A percentile compares a stretch with the other conserved stretches of the same genome.
Conservation (phyloP, 179 eudicot genomes). For the Spergularia azorica region DNA sequence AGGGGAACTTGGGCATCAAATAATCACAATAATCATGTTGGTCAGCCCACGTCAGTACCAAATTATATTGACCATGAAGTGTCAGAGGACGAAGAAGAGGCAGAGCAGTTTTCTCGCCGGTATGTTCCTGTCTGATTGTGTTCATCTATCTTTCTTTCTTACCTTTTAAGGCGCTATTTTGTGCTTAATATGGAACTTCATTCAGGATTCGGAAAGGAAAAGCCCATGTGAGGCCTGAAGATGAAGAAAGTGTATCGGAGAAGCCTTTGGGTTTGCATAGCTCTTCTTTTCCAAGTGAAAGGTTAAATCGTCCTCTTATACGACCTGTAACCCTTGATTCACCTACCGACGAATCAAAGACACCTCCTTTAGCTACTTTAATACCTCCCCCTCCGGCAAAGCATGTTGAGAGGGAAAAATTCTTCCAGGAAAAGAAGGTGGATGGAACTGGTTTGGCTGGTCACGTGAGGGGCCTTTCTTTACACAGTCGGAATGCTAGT, state of each 20-base stretch:
- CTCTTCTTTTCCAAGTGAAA: slow-evolving; percentile 42
- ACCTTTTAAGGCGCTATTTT: background rate
- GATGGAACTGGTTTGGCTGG: slow-evolving; percentile 59
- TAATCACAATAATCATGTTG: slow-evolving; percentile 21
- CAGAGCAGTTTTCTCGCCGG: slow-evolving; percentile 91
- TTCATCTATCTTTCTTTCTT: background rate
- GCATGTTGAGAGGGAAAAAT: slow-evolving; percentile 82
- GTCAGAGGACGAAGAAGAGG: slow-evolving; percentile 70
- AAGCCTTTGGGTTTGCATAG: slow-evolving; percentile 48
- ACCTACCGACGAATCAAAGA: slow-evolving; percentile 41
- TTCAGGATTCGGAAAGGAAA: slow-evolving; percentile 87
- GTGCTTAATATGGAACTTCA: background rate
- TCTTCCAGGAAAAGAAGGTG: slow-evolving; percentile 76
- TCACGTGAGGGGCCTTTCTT: slow-evolving; percentile 75
- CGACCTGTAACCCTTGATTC: slow-evolving; percentile 60
- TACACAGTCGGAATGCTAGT: slow-evolving; percentile 73
- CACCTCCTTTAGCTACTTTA: slow-evolving; percentile 30
- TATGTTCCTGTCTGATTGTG: slow-evolving; percentile 17
- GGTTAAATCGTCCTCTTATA: slow-evolving; percentile 68
- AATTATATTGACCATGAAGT: slow-evolving; percentile 46
- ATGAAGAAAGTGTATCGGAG: slow-evolving; percentile 47
- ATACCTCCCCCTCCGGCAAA: slow-evolving; percentile 96
- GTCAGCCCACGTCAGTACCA: slow-evolving; percentile 26
- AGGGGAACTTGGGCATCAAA: slow-evolving; percentile 44
- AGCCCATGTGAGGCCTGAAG: slow-evolving; percentile 70